Conservation (phyloP, 1,284 basidiomycete species). For the Amylostereum chailletii region DNA sequence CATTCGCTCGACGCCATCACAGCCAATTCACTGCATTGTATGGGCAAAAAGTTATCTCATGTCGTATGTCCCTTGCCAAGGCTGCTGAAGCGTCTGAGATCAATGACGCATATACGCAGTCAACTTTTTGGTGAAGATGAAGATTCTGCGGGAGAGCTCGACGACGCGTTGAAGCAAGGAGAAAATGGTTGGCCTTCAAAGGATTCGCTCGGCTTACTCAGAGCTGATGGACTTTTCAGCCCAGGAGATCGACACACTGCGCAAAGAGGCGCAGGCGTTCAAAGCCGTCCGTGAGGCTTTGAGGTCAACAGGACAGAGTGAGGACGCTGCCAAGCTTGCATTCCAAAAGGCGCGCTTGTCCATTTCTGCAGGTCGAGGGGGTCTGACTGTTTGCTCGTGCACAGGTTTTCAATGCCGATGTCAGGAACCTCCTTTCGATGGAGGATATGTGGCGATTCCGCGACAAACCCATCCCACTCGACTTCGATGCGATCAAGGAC, state of each 20-base stretch:
- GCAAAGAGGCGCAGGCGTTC: conserved; percentile 88
- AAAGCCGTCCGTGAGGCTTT: conserved; percentile 65
- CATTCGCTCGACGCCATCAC: conserved; percentile 93
- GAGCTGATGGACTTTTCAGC: conserved; percentile 34
- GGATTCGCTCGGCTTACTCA: conserved; percentile 3
- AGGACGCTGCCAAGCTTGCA: conserved; percentile 58
- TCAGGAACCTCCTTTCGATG: conserved; percentile 87
- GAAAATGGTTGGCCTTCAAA: conserved; percentile 61
- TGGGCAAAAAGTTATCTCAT: conserved; percentile 99
- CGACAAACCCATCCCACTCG: conserved; percentile 76
- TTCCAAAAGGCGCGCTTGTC: conserved; percentile 74
- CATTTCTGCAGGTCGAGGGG: not conserved
- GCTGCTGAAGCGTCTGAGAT: not conserved
- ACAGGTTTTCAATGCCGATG: conserved; percentile 88
- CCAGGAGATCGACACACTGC: conserved; percentile 83
- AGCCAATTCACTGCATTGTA: conserved; percentile 97
- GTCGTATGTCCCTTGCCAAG: conserved; percentile 38
- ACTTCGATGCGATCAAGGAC: conserved; percentile 65
- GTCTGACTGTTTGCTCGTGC: not conserved
- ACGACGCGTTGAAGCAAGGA: conserved; percentile 80
- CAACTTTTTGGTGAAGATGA: conserved; percentile 93
- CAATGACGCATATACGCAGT: conserved; percentile 29
- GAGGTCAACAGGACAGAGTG: conserved; percentile 32
- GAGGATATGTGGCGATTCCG: conserved; percentile 97
- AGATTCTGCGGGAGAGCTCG: conserved; percentile 68